Evolutionary conservation across 805 yeast genomes (phyloP).

Genomic region (Ogataea haglerorum): DNA sequence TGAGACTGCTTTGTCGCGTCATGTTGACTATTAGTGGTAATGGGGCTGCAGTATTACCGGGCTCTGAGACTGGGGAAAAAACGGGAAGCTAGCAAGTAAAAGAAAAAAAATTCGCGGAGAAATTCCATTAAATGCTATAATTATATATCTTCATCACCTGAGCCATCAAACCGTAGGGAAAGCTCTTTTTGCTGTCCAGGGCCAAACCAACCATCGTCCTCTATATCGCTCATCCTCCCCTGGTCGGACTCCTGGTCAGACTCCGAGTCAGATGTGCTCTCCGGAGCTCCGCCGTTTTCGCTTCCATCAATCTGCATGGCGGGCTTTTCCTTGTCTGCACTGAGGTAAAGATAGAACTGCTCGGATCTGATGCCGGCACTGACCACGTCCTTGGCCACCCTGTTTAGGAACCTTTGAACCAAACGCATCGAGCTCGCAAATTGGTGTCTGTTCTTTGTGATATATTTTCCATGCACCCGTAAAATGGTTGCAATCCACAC

Average conservation of each 20-base stretch:
- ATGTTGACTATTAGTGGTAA: constrained; percentile 1
- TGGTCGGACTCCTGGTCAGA: constrained; percentile 26
- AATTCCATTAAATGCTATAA: not conserved
- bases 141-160: constrained; percentile 28
- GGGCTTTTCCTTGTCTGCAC: constrained; percentile 11
- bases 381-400: constrained; percentile 73
- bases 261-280: constrained; percentile 14
- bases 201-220: constrained; percentile 36
- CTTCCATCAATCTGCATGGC: too few species aligned
- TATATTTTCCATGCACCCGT: constrained; percentile 72
- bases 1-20: constrained; percentile 17
- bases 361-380: constrained; percentile 50
- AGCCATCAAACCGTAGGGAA: constrained; percentile 34
- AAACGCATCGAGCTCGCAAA: constrained; percentile 65
- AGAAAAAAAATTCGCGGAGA: not conserved
- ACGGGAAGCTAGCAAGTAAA: not conserved
- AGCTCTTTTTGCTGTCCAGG: constrained; percentile 30
- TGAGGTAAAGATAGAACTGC: constrained; percentile 52
- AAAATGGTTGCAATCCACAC: constrained; percentile 75
- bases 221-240: constrained; percentile 25
- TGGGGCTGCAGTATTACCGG: too few species aligned
- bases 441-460: constrained; percentile 56
- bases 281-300: too few species aligned
- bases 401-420: constrained; percentile 69
- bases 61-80: not conserved